These are phyloP conservation scores for Gnetum montanum DNA, from an alignment of 75 land plant genomes.

Conservation along the genomic window DNA sequence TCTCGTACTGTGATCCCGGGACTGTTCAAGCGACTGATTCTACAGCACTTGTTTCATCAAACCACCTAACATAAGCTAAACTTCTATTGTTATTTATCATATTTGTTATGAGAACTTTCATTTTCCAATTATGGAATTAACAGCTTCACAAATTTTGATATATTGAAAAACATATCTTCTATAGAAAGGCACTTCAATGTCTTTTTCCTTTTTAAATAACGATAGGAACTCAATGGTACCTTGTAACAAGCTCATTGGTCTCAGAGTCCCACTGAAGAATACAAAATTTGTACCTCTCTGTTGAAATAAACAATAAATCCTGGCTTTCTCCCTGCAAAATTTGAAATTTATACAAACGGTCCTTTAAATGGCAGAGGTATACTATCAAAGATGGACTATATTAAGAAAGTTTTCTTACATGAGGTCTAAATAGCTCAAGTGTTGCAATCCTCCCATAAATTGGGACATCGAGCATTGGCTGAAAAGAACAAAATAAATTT, in stretches of 20 bases:
- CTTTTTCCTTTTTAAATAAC: no score
- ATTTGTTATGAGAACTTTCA: no score
- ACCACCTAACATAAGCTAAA: no score
- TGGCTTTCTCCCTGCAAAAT: slow-evolving; percentile 95
- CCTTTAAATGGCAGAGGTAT: not conserved
- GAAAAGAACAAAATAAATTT: slow-evolving; percentile 9
- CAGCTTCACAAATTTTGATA: no score
- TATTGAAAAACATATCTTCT: no score
- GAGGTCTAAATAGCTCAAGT: slow-evolving; percentile 94
- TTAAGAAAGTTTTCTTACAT: slow-evolving; percentile 37
- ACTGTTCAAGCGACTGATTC: no score
- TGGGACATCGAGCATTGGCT: slow-evolving; percentile 99
- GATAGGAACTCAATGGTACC: slow-evolving; percentile 49
- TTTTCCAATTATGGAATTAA: no score
- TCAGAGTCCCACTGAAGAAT: slow-evolving; percentile 98
- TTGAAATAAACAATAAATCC: slow-evolving; percentile 90
- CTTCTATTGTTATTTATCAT: no score
- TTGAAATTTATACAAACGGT: slow-evolving; percentile 2
- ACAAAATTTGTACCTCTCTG: slow-evolving; percentile 98
- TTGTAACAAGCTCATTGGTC: slow-evolving; percentile 73
- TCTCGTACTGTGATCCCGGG: no score
- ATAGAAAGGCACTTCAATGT: no score
- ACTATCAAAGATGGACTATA: not conserved
- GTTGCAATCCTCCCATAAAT: slow-evolving; percentile 99
- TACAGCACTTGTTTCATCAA: no score